Percentiles rank a stretch among this genome's conserved stretches.
phyloP scores from a whole-genome alignment of 495 filamentous ascomycete species.

The Neurospora cerealis region DNA sequence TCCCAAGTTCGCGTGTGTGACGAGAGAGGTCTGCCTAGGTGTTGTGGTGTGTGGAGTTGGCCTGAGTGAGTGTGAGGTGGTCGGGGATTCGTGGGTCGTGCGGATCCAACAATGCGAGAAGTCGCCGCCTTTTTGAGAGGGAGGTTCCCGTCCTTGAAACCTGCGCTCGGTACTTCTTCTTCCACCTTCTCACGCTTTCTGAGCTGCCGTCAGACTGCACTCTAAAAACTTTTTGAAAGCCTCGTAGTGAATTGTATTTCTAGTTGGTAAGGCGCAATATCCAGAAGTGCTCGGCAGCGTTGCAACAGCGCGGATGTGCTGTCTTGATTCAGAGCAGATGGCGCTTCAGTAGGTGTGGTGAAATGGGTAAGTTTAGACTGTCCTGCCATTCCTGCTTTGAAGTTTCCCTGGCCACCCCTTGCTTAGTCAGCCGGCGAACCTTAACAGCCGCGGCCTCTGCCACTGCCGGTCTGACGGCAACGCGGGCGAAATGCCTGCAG shows the following conservation, averaged over 20 bases:
- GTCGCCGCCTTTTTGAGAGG: not conserved
- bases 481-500: not conserved
- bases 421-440: conserved; percentile 20
- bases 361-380: conserved; percentile 22
- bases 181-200: conserved; percentile 1
- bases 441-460: not conserved
- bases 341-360: conserved; percentile 13
- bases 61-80: not conserved
- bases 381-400: conserved; percentile 13
- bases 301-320: conserved; percentile 12
- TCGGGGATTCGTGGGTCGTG: not conserved
- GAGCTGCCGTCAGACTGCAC: not conserved
- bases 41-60: not conserved
- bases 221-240: conserved; percentile 1
- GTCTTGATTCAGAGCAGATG: not conserved
- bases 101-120: not conserved
- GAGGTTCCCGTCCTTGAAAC: not conserved
- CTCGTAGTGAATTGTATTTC: conserved; percentile 16
- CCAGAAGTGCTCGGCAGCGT: conserved; percentile 18
- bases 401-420: conserved; percentile 2
- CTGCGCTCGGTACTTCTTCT: not conserved
- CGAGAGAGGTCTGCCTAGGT: not conserved
- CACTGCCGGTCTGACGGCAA: not conserved
- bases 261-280: conserved; percentile 14
- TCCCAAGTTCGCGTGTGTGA: not conserved